These are phyloP conservation scores for Aspergillus egyptiacus DNA, from an alignment of 495 filamentous ascomycete genomes.

Conservation along the genomic window DNA sequence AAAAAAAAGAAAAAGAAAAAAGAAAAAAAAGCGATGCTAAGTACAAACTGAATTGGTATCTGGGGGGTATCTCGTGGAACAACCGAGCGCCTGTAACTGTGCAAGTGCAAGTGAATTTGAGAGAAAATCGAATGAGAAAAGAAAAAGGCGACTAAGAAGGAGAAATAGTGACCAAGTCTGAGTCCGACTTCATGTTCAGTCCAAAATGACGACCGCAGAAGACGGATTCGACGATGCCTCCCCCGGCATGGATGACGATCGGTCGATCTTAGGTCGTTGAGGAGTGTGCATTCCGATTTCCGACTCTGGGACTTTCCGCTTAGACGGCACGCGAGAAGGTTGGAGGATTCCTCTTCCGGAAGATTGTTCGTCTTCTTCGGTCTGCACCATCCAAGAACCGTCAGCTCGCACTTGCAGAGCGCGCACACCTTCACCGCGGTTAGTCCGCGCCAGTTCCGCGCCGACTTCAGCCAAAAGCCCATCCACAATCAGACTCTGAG, in stretches of 20 bases:
- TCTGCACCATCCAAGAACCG: slow-evolving; percentile 51
- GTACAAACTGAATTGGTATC: slow-evolving; percentile 1
- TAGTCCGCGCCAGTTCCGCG: slow-evolving; percentile 35
- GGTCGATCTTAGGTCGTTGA: slow-evolving; percentile 17
- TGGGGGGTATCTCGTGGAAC: slow-evolving; percentile 16
- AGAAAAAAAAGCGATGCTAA: not conserved
- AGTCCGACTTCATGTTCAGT: slow-evolving; percentile 18
- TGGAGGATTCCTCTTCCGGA: not conserved
- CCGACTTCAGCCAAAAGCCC: slow-evolving; percentile 60
- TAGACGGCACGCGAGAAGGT: not conserved
- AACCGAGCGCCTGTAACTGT: slow-evolving; percentile 7
- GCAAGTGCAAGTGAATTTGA: not conserved
- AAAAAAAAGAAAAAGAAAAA: not conserved
- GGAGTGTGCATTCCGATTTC: not conserved
- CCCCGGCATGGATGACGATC: not conserved
- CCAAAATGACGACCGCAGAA: slow-evolving; percentile 29
- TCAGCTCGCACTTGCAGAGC: slow-evolving; percentile 52
- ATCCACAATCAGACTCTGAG: slow-evolving; percentile 61
- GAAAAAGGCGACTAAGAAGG: not conserved
- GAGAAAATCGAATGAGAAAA: not conserved
- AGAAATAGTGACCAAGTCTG: slow-evolving; percentile 4
- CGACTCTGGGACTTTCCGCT: slow-evolving; percentile 8
- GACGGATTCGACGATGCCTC: slow-evolving; percentile 9
- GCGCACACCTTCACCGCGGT: slow-evolving; percentile 40
- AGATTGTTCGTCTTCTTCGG: slow-evolving; percentile 20